These are phyloP conservation scores for Platanthera guangdongensis DNA, from an alignment of 106 monocot genomes.

Conservation along the genomic window DNA sequence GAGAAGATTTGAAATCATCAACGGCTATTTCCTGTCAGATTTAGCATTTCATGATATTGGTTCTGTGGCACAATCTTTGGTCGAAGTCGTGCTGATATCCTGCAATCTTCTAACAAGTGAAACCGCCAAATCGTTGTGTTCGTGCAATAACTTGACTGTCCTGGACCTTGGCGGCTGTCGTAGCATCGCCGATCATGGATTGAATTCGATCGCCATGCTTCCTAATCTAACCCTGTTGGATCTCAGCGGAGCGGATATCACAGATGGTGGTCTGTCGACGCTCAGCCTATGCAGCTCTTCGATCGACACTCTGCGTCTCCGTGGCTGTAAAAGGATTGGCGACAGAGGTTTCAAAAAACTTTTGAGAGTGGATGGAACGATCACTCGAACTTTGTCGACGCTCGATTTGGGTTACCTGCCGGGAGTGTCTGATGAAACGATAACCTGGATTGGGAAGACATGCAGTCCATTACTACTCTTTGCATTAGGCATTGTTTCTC, in stretches of 20 bases:
- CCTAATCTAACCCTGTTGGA: constrained; percentile 52
- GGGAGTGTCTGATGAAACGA: constrained; percentile 49
- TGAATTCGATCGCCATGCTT: constrained; percentile 58
- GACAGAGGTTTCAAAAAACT: constrained; percentile 49
- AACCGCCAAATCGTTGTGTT: constrained; percentile 35
- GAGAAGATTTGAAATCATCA: constrained; percentile 54
- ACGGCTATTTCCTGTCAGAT: constrained; percentile 55
- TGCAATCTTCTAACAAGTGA: constrained; percentile 68
- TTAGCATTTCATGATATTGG: constrained; percentile 62
- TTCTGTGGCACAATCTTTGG: constrained; percentile 22
- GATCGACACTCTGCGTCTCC: constrained; percentile 45
- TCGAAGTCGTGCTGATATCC: constrained; percentile 58
- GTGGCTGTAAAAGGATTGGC: constrained; percentile 60
- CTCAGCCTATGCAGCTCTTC: constrained; percentile 48
- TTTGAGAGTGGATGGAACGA: constrained; percentile 26
- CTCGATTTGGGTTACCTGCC: constrained; percentile 67
- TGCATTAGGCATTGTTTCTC: constrained; percentile 57
- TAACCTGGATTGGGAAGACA: constrained; percentile 32
- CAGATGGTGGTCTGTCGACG: constrained; percentile 46
- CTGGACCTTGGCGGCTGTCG: constrained; percentile 69
- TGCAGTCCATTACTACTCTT: constrained; percentile 46
- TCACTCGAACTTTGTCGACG: constrained; percentile 35
- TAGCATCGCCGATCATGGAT: constrained; percentile 60
- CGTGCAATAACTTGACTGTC: constrained; percentile 43
- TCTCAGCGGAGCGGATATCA: constrained; percentile 59